A percentile compares a stretch with the other conserved stretches of the same genome.
phyloP scores from a whole-genome alignment of 805 yeast genomes.

The Metschnikowia corniflorae region DNA sequence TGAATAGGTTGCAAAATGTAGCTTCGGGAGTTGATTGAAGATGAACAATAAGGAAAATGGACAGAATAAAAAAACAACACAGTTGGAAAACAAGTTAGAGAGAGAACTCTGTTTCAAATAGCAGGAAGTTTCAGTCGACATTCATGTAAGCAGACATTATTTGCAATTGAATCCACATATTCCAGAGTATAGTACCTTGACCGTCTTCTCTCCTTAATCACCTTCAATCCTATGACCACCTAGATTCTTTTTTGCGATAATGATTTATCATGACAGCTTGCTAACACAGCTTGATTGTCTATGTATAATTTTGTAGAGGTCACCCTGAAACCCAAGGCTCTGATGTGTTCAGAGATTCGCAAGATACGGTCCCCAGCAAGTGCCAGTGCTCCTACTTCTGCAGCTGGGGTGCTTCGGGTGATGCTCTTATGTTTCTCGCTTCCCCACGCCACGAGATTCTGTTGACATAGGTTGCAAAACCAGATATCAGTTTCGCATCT shows the following conservation, averaged over 20 bases:
- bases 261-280: background rate
- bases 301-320: background rate
- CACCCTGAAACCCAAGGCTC: background rate
- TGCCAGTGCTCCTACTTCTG: background rate
- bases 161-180: too few species aligned
- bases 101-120: too few species aligned
- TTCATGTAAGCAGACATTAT: too few species aligned
- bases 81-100: too few species aligned
- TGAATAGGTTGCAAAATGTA: too few species aligned
- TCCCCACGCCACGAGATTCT: conserved; percentile 1
- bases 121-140: too few species aligned
- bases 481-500: background rate
- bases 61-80: too few species aligned
- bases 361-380: background rate
- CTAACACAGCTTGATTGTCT: conserved; percentile 1
- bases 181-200: too few species aligned
- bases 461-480: background rate
- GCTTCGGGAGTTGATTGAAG: too few species aligned
- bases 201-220: too few species aligned
- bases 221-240: too few species aligned
- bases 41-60: too few species aligned
- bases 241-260: background rate
- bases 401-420: conserved; percentile 2
- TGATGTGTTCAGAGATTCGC: background rate
- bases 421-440: conserved; percentile 3